Evolutionary conservation across 2,329 filamentous ascomycete genomes (phyloP).

Genomic region (Colletotrichum abscissum): DNA sequence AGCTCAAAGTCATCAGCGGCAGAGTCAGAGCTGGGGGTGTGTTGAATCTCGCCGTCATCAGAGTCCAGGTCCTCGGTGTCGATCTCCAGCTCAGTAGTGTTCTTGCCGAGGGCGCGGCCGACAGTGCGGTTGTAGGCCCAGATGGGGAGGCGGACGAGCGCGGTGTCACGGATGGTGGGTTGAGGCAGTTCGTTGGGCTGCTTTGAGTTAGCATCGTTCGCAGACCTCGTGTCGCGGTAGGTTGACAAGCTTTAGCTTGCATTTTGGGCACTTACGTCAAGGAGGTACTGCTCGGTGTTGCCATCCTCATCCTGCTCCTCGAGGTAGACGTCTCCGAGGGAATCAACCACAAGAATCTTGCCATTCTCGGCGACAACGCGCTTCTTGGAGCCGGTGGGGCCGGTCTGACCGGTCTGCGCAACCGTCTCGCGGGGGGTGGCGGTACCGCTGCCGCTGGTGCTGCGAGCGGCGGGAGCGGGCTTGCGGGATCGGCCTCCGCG

Average conservation of each 20-base stretch:
- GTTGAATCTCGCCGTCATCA: conserved; percentile 62
- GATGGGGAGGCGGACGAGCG: conserved; percentile 81
- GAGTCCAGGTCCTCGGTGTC: conserved; percentile 52
- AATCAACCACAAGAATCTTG: conserved; percentile 93
- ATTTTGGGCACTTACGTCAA: conserved; percentile 75
- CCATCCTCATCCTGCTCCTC: conserved; percentile 93
- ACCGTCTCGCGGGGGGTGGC: conserved; percentile 60
- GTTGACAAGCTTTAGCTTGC: background rate
- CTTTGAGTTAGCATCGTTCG: conserved; percentile 37
- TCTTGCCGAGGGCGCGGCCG: conserved; percentile 59
- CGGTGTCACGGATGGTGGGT: conserved; percentile 85
- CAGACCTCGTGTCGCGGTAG: background rate
- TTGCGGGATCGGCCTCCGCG: conserved; percentile 49
- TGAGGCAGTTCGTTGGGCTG: conserved; percentile 82
- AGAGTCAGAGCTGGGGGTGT: conserved; percentile 67
- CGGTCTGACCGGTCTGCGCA: conserved; percentile 53
- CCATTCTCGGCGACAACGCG: conserved; percentile 93
- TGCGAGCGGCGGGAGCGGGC: conserved; percentile 43
- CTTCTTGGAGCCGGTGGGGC: conserved; percentile 83
- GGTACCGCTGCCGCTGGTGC: conserved; percentile 42
- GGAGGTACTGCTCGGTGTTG: conserved; percentile 81
- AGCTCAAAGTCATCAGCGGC: conserved; percentile 72
- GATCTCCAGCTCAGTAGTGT: conserved; percentile 48
- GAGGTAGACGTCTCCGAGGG: conserved; percentile 91
- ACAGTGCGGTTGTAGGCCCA: conserved; percentile 73